phyloP scores from a whole-genome alignment of 805 yeast genomes.

The Debaryomyces prosopidis region DNA sequence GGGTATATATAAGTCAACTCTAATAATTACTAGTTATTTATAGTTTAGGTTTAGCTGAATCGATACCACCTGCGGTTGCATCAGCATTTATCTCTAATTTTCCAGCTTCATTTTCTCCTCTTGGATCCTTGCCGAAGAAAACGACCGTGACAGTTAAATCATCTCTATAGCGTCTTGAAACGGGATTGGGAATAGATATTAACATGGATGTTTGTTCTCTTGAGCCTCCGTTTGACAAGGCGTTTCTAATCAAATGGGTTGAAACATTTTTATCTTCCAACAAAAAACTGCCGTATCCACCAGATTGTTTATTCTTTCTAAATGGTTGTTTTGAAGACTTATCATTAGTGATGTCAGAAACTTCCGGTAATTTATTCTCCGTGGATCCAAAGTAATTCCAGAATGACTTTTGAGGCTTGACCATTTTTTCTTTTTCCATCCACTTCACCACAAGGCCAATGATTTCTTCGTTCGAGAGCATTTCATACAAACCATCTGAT shows the following conservation, averaged over 20 bases:
- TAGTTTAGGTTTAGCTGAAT: slow-evolving; percentile 47
- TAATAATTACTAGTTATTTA: slow-evolving; percentile 15
- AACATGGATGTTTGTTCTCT: slow-evolving; percentile 86
- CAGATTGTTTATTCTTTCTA: slow-evolving; percentile 47
- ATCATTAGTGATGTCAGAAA: slow-evolving; percentile 60
- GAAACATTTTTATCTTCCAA: slow-evolving; percentile 86
- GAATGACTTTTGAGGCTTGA: slow-evolving; percentile 49
- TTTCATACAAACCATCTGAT: slow-evolving; percentile 90
- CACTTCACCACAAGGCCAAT: slow-evolving; percentile 90
- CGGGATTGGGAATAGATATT: slow-evolving; percentile 87
- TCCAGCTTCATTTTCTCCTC: slow-evolving; percentile 45
- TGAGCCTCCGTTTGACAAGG: slow-evolving; percentile 82
- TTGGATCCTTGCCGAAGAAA: slow-evolving; percentile 70
- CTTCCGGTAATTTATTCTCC: slow-evolving; percentile 59
- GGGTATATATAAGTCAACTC: not conserved
- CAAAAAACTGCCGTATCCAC: slow-evolving; percentile 43
- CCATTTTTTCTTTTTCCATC: slow-evolving; percentile 75
- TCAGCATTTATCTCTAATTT: slow-evolving; percentile 53
- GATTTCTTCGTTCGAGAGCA: slow-evolving; percentile 89
- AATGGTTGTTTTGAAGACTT: slow-evolving; percentile 72
- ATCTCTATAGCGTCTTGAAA: slow-evolving; percentile 89
- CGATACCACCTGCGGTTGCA: slow-evolving; percentile 61
- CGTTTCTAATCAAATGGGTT: slow-evolving; percentile 92
- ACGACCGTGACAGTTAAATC: slow-evolving; percentile 95
- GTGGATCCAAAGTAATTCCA: slow-evolving; percentile 45